These are phyloP conservation scores for Mycena maculata DNA, from an alignment of 768 basidiomycete genomes.

Conservation along the genomic window DNA sequence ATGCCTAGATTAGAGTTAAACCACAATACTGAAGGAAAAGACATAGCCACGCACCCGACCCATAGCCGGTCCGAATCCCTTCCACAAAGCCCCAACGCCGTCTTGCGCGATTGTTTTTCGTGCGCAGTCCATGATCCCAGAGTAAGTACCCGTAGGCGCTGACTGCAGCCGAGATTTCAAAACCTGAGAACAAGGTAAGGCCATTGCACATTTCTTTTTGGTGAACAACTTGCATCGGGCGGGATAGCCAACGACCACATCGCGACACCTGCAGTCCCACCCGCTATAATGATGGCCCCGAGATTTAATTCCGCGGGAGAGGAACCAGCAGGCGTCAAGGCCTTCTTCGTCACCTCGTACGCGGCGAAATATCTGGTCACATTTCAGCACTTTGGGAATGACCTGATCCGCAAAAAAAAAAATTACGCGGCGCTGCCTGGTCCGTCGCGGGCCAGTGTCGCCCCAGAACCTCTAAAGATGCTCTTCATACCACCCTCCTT, in stretches of 20 bases:
- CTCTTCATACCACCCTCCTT: constrained; percentile 92
- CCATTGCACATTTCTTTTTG: background rate
- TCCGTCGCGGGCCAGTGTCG: constrained; percentile 95
- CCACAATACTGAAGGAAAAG: background rate
- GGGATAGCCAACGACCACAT: constrained; percentile 99
- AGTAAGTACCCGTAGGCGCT: constrained; percentile 97
- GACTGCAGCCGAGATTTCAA: constrained; percentile 96
- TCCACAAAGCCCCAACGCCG: constrained; percentile 92
- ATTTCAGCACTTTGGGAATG: constrained; percentile 20
- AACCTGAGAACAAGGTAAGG: constrained; percentile 63
- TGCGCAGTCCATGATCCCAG: constrained; percentile 91
- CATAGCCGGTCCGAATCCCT: constrained; percentile 98
- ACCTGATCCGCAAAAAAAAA: background rate
- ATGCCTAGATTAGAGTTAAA: constrained; percentile 67
- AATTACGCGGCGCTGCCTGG: constrained; percentile 96
- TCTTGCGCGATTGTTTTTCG: constrained; percentile 92
- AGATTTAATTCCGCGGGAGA: constrained; percentile 87
- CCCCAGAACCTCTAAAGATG: constrained; percentile 91
- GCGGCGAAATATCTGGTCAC: constrained; percentile 91
- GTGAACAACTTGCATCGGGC: constrained; percentile 78
- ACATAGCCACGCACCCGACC: constrained; percentile 70
- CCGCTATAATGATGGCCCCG: constrained; percentile 88
- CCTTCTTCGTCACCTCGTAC: constrained; percentile 93
- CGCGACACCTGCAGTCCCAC: constrained; percentile 94
- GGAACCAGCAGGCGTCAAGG: constrained; percentile 82